A percentile compares a stretch with the other conserved stretches of the same genome.
Evolutionary conservation across 129 eudicot species (phyloP).

Genomic region (Deinandra increscens): DNA sequence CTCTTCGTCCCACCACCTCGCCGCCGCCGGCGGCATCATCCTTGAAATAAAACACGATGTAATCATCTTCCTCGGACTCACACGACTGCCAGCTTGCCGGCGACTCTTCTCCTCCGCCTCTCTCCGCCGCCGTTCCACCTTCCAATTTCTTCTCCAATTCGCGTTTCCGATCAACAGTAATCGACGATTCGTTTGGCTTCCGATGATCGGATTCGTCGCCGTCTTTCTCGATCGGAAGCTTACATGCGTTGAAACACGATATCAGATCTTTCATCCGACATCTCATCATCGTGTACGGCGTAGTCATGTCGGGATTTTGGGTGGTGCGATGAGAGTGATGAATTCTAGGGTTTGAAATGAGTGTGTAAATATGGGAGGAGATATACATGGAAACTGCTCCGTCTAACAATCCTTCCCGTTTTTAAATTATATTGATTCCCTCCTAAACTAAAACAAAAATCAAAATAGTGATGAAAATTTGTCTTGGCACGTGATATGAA

Average conservation of each 20-base stretch:
- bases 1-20: slow-evolving; percentile 37
- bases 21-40: slow-evolving; percentile 51
- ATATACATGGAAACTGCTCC: slow-evolving; percentile 37
- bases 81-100: slow-evolving; percentile 37
- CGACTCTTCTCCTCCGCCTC: slow-evolving; percentile 28
- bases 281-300: slow-evolving; percentile 40
- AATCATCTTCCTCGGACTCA: slow-evolving; percentile 57
- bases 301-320: slow-evolving; percentile 35
- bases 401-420: slow-evolving; percentile 12
- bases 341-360: slow-evolving; percentile 29
- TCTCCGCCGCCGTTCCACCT: slow-evolving; percentile 12
- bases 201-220: not conserved
- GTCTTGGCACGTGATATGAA: too few relatives aligned
- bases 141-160: slow-evolving; percentile 21
- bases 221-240: slow-evolving; percentile 40
- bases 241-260: slow-evolving; percentile 54
- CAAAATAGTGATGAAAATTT: slow-evolving; percentile 29
- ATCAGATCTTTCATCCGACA: slow-evolving; percentile 49
- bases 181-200: slow-evolving; percentile 8
- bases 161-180: not conserved
- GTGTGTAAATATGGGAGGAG: slow-evolving; percentile 32
- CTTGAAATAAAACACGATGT: slow-evolving; percentile 63
- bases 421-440: slow-evolving; percentile 1
- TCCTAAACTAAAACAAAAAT: slow-evolving; percentile 19
- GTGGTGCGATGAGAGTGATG: not conserved